Evolutionary conservation across 495 filamentous ascomycete species (phyloP).

Genomic region (Usnea hakonensis): DNA sequence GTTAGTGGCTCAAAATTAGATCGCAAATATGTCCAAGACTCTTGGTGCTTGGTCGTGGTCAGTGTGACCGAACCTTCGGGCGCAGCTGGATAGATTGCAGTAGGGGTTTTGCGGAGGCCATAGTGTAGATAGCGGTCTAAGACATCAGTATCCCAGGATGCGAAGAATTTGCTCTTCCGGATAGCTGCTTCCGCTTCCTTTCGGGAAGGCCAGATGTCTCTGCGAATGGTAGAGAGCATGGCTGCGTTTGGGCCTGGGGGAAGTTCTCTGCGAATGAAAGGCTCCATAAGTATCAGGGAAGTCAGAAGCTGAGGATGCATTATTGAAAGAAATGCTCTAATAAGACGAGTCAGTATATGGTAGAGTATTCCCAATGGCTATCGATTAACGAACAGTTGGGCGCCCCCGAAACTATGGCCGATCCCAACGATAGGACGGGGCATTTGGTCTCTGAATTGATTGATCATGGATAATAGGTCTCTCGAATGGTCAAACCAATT

Average conservation of each 20-base stretch:
- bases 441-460: constrained; percentile 63
- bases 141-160: constrained; percentile 23
- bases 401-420: constrained; percentile 67
- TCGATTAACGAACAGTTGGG: constrained; percentile 40
- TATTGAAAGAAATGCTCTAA: constrained; percentile 29
- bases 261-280: constrained; percentile 28
- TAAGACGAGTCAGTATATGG: not conserved
- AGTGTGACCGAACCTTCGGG: constrained; percentile 47
- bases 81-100: constrained; percentile 35
- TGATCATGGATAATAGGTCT: constrained; percentile 68
- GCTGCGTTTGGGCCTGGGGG: not conserved
- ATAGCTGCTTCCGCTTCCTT: constrained; percentile 20
- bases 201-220: constrained; percentile 21
- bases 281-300: constrained; percentile 38
- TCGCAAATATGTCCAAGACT: constrained; percentile 37
- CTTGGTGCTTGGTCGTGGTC: constrained; percentile 56
- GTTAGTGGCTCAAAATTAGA: constrained; percentile 10
- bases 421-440: constrained; percentile 67
- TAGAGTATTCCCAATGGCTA: constrained; percentile 4
- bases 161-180: constrained; percentile 18
- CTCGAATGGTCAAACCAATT: constrained; percentile 68
- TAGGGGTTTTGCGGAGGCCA: constrained; percentile 22
- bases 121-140: constrained; percentile 22
- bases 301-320: constrained; percentile 41
- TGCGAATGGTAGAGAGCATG: constrained; percentile 5